Evolutionary conservation across 2,329 filamentous ascomycete genomes (phyloP), one percentile per base, ranked within the genome.

Genomic region (Aspergillus piperis): DNA sequence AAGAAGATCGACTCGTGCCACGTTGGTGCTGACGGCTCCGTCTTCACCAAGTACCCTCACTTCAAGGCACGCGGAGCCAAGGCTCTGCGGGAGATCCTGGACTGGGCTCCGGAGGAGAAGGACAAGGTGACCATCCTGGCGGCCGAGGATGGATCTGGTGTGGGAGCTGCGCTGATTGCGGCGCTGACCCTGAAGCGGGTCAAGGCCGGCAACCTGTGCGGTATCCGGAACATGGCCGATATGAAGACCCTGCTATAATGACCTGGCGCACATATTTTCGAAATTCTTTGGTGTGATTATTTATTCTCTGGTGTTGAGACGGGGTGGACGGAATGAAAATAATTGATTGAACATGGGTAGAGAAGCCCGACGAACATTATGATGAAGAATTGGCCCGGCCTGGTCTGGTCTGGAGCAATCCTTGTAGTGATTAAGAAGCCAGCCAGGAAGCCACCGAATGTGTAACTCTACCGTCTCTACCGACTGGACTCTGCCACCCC

Each of bases 31-130:
- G 95, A 99, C 74, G 95, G 95, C 39, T 96, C 91, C 17, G 94
- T 99, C 57, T 99, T 99, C 83, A 97, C 96, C 84, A 98, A 98
- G 78, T 99, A 99, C 80, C 95, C 95, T 11, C 90, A 96, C 80
- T 99, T 99, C 86, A 97, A 97, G 84, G 86, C 88, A 60, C 90
- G 95, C 57, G 93, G 94, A 58, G 94, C 95, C 13, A 84, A 89
- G 75, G 95, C 95, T 27, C 85, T 99, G 56, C 88, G 91, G 58
- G 95, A 99, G 82, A 97, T 99, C 66, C 86, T 99, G 39, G 94
- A 96, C 82, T 98, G 94, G 93, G 87, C 90, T 2, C 86, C 84
- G 58, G 90, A 91, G 80, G 89, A 88, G 76, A 89, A 92, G 75
- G 92, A 98, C 71, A 93, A 92, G 7, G 85, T 99, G 57, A 89